These are phyloP conservation scores for Gnomoniopsis smithogilvyi DNA, from an alignment of 2,329 filamentous ascomycete genomes.

Conservation along the genomic window DNA sequence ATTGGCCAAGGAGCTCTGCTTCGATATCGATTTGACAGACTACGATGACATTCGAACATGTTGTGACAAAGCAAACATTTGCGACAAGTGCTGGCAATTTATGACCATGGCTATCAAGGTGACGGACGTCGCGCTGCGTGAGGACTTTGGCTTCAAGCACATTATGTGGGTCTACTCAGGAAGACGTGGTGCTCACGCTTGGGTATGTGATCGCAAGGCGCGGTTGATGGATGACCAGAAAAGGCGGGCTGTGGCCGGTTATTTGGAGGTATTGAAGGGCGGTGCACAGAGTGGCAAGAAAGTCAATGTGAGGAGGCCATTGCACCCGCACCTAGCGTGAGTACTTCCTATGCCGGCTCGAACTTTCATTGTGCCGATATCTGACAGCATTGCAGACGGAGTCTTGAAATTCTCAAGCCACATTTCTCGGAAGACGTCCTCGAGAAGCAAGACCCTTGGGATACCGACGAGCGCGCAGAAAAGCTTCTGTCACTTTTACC, in stretches of 20 bases:
- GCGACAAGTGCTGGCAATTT: conserved; percentile 91
- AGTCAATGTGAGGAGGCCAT: conserved; percentile 76
- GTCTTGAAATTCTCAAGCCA: conserved; percentile 76
- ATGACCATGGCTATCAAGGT: conserved; percentile 98
- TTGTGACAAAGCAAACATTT: conserved; percentile 91
- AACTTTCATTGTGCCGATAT: neutral
- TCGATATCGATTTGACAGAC: conserved; percentile 99
- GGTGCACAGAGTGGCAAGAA: conserved; percentile 83
- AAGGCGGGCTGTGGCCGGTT: conserved; percentile 79
- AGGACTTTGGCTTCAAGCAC: conserved; percentile 96
- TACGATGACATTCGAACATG: conserved; percentile 97
- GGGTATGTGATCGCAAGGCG: conserved; percentile 91
- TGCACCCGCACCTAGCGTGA: conserved; percentile 84
- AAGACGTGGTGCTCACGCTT: conserved; percentile 92
- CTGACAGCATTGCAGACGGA: conserved; percentile 54
- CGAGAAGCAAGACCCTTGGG: conserved; percentile 82
- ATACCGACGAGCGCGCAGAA: conserved; percentile 64
- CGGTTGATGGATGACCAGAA: conserved; percentile 82
- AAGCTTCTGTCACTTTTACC: conserved; percentile 82
- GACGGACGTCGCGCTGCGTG: conserved; percentile 77
- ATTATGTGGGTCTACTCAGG: conserved; percentile 99
- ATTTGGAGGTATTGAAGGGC: conserved; percentile 86
- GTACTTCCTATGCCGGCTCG: conserved; percentile 23
- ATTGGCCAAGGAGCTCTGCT: conserved; percentile 89
- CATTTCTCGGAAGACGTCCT: conserved; percentile 85